A percentile compares a stretch with the other conserved stretches of the same genome.
phyloP scores from a whole-genome alignment of 352 stramenopile species.

The Globisporangium paddicum region DNA sequence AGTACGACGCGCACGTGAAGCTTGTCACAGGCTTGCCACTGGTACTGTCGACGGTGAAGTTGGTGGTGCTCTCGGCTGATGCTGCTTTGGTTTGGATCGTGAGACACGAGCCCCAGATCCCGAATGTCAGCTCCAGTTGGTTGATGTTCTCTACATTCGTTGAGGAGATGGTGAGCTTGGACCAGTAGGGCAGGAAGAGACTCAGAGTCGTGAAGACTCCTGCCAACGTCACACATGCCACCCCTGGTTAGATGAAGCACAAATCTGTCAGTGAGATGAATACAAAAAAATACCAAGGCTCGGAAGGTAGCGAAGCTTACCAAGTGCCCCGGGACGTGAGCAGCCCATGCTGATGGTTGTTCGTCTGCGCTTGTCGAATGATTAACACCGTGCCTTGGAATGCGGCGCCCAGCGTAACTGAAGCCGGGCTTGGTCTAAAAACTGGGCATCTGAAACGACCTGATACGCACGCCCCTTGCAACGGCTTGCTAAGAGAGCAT shows the following conservation, averaged over 20 bases:
- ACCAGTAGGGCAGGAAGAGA: constrained; percentile 58
- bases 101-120: constrained; percentile 52
- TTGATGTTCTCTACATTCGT: neutral
- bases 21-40: constrained; percentile 17
- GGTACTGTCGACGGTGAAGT: neutral
- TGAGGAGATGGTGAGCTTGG: constrained; percentile 14
- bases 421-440: neutral
- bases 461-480: no score
- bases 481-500: no score
- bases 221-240: constrained; percentile 27
- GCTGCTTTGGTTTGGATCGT: constrained; percentile 25
- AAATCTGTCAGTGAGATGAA: neutral
- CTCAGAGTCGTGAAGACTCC: constrained; percentile 27
- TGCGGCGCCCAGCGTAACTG: neutral
- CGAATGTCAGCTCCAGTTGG: constrained; percentile 39
- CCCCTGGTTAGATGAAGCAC: no score
- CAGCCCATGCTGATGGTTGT: constrained; percentile 33
- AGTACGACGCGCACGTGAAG: constrained; percentile 38
- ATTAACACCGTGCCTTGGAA: neutral
- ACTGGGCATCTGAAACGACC: no score
- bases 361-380: neutral
- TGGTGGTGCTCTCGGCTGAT: constrained; percentile 1
- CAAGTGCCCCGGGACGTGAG: constrained; percentile 34
- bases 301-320: constrained; percentile 15
- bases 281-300: no score